Conservation (phyloP, 129 eudicot genomes). For the Centrapalus pauciflorus region DNA sequence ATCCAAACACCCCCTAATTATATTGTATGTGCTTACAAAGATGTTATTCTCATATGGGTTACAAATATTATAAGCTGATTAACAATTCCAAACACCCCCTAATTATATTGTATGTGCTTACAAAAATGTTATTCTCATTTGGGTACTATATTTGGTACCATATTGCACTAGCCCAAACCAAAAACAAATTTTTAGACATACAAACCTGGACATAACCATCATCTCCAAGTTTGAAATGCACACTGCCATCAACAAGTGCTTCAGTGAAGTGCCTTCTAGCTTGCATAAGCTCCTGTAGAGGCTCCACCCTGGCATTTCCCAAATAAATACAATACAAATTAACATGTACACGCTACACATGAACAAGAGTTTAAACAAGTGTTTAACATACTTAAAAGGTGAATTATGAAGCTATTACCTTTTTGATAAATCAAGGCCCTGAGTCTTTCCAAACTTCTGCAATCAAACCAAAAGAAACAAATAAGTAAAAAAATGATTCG, state of each 20-base stretch:
- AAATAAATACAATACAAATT: not conserved
- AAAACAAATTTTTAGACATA: not conserved
- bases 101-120: too few species aligned
- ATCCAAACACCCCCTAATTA: too few species aligned
- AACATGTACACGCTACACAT: not conserved
- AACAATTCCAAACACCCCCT: too few species aligned
- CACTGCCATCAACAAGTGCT: slow-evolving; percentile 46
- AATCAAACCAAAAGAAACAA: not conserved
- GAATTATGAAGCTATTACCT: not conserved
- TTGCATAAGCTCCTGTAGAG: slow-evolving; percentile 24
- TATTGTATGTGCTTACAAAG: not conserved
- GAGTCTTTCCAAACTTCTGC: not conserved
- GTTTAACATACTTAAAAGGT: not conserved
- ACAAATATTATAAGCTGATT: too few species aligned
- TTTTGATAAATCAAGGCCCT: not conserved
- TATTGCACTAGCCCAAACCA: not conserved
- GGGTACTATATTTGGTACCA: not conserved
- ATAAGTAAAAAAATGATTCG: not conserved
- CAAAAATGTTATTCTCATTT: not conserved
- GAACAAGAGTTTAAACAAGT: not conserved
- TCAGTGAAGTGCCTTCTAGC: slow-evolving; percentile 39
- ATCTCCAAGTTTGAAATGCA: slow-evolving; percentile 33
- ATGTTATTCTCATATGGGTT: too few species aligned
- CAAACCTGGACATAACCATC: slow-evolving; percentile 50
- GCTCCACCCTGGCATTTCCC: slow-evolving; percentile 2